Evolutionary conservation across 2,329 filamentous ascomycete species (phyloP).

Genomic region (Ophiostoma perfectum): DNA sequence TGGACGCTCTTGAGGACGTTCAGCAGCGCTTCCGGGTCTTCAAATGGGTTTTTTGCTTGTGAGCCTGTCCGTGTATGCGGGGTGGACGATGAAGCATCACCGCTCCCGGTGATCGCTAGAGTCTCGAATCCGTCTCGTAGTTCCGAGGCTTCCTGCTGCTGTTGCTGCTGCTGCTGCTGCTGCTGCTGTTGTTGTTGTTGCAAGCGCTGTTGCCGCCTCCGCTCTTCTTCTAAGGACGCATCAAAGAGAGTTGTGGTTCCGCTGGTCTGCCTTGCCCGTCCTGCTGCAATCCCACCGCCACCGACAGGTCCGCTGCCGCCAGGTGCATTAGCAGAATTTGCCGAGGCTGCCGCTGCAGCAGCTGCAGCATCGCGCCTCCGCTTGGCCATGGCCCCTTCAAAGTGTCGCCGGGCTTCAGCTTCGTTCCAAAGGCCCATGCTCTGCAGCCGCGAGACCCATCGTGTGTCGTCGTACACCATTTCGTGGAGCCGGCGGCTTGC

Average conservation of each 20-base stretch:
- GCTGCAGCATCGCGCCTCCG: conserved; percentile 50
- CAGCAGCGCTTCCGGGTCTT: conserved; percentile 61
- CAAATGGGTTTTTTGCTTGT: conserved; percentile 38
- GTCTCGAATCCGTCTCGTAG: conserved; percentile 58
- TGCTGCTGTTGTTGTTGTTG: conserved; percentile 33
- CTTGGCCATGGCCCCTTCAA: conserved; percentile 63
- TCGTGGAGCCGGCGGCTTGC: conserved; percentile 83
- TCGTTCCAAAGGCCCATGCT: conserved; percentile 93
- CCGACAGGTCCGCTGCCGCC: not conserved
- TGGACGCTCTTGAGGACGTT: conserved; percentile 63
- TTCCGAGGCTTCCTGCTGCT: not conserved
- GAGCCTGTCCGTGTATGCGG: conserved; percentile 12
- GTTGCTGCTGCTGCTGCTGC: conserved; percentile 45
- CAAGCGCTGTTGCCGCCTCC: conserved; percentile 29
- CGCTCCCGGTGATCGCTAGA: conserved; percentile 48
- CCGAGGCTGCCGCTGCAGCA: conserved; percentile 36
- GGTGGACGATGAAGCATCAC: not conserved
- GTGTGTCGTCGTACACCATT: conserved; percentile 97
- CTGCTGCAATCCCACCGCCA: conserved; percentile 21
- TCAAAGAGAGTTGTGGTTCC: conserved; percentile 65
- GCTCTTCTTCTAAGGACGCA: conserved; percentile 61
- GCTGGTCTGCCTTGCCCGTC: conserved; percentile 26
- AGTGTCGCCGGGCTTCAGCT: conserved; percentile 69
- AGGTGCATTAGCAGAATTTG: not conserved
- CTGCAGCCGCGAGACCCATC: conserved; percentile 83